These are phyloP conservation scores for Lactarius quietus DNA, from an alignment of 768 basidiomycete species.

Conservation along the genomic window DNA sequence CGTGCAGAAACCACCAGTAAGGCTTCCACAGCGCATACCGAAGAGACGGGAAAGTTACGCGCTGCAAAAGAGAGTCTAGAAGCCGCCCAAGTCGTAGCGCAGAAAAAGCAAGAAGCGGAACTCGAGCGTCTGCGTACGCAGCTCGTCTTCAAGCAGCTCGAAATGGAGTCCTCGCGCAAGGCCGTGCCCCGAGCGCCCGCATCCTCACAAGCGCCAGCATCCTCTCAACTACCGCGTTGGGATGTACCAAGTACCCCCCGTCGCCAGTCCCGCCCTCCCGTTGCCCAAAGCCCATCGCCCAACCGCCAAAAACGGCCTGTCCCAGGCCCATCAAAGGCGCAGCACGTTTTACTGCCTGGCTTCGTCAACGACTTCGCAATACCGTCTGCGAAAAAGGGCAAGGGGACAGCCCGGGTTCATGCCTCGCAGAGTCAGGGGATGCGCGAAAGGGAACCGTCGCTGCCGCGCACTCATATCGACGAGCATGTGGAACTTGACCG, in stretches of 20 bases:
- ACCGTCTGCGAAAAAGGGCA: slow-evolving; percentile 2
- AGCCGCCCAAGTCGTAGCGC: slow-evolving; percentile 17
- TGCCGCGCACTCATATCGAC: not conserved
- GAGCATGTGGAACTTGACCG: slow-evolving; percentile 15
- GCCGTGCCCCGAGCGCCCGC: not conserved
- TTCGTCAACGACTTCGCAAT: slow-evolving; percentile 23
- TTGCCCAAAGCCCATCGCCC: slow-evolving; percentile 1
- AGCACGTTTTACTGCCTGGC: slow-evolving; percentile 10
- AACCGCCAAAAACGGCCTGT: not conserved
- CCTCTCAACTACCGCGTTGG: slow-evolving; percentile 11
- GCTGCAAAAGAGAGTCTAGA: slow-evolving; percentile 20
- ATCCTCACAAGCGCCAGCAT: slow-evolving; percentile 3
- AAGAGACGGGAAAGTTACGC: slow-evolving; percentile 20
- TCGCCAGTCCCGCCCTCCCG: not conserved
- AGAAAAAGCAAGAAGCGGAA: slow-evolving; percentile 19
- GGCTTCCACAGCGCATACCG: slow-evolving; percentile 12
- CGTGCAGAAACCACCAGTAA: not conserved
- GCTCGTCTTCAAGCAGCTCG: slow-evolving; percentile 25
- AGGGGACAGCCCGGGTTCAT: slow-evolving; percentile 9
- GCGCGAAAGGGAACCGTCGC: slow-evolving; percentile 1
- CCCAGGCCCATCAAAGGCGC: slow-evolving; percentile 4
- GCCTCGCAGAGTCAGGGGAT: slow-evolving; percentile 9
- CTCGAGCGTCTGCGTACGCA: slow-evolving; percentile 26
- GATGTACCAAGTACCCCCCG: slow-evolving; percentile 4
- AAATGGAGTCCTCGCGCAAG: slow-evolving; percentile 19